phyloP scores from a whole-genome alignment of 2,329 filamentous ascomycete genomes.

The Trichoderma sp. region DNA sequence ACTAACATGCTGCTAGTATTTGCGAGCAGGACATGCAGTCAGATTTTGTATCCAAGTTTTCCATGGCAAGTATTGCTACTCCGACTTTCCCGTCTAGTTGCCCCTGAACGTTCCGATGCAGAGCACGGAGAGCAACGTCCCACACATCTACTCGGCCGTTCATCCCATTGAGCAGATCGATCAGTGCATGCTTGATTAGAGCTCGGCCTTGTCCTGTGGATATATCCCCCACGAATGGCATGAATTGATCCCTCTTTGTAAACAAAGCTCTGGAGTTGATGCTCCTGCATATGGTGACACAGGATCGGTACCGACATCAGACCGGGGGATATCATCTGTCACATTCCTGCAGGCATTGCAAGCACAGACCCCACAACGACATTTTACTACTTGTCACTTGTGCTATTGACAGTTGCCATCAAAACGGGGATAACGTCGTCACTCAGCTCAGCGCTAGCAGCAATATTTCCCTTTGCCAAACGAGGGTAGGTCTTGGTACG shows the following conservation, averaged over 20 bases:
- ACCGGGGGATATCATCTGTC: background rate
- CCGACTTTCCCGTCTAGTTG: background rate
- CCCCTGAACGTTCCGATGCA: background rate
- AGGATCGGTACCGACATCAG: background rate
- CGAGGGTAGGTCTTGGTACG: background rate
- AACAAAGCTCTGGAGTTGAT: background rate
- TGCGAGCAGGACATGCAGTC: background rate
- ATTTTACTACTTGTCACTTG: slow-evolving; percentile 9
- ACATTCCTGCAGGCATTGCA: slow-evolving; percentile 1
- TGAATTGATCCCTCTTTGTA: background rate
- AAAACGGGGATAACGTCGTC: slow-evolving; percentile 11
- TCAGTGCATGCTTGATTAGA: background rate
- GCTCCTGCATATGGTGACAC: background rate
- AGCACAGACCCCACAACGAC: background rate
- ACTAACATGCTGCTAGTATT: background rate
- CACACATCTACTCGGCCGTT: background rate
- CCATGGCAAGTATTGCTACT: background rate
- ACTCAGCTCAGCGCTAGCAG: slow-evolving; percentile 4
- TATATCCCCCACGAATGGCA: background rate
- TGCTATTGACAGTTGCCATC: background rate
- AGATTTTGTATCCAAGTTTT: background rate
- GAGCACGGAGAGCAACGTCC: background rate
- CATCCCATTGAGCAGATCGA: background rate
- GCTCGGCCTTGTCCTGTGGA: background rate
- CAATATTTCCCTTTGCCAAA: background rate